phyloP scores from a whole-genome alignment of 2,329 filamentous ascomycete species.

The Diaporthe sp. region DNA sequence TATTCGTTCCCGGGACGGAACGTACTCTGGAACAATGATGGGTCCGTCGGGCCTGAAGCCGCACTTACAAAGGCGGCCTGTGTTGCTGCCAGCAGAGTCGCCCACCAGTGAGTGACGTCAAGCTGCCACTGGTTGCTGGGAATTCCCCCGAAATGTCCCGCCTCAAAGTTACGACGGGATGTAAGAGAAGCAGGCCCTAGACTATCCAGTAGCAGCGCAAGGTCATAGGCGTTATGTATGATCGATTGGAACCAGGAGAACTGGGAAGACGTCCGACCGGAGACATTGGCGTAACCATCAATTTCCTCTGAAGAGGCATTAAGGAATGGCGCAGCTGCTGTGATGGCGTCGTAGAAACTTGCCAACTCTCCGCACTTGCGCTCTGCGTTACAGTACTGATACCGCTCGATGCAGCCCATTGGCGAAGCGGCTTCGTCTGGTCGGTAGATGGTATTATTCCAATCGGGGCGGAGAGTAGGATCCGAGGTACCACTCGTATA shows the following conservation, averaged over 20 bases:
- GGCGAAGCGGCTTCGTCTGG: slow-evolving; percentile 38
- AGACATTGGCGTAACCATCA: accelerated
- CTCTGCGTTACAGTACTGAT: slow-evolving; percentile 36
- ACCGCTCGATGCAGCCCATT: slow-evolving; percentile 30
- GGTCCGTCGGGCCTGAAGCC: slow-evolving; percentile 31
- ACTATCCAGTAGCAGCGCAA: accelerated
- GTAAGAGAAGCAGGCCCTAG: background rate
- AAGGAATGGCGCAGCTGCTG: background rate
- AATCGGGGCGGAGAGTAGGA: too few relatives aligned
- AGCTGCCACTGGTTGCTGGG: slow-evolving; percentile 40
- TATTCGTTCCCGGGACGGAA: background rate
- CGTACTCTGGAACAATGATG: background rate
- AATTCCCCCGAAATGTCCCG: background rate
- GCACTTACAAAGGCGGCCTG: slow-evolving; percentile 36
- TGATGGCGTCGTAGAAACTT: background rate
- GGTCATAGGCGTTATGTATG: background rate
- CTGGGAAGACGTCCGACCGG: background rate
- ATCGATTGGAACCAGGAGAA: background rate
- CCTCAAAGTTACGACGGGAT: accelerated
- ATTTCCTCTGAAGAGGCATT: background rate
- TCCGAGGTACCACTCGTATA: background rate
- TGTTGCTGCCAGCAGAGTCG: slow-evolving; percentile 7
- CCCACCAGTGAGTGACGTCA: slow-evolving; percentile 40
- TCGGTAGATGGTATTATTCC: background rate
- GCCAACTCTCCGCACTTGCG: background rate